A percentile compares a stretch with the other conserved stretches of the same genome.
These are phyloP conservation scores for Lentinula guzmanii DNA, from an alignment of 768 basidiomycete species.

Conservation along the genomic window DNA sequence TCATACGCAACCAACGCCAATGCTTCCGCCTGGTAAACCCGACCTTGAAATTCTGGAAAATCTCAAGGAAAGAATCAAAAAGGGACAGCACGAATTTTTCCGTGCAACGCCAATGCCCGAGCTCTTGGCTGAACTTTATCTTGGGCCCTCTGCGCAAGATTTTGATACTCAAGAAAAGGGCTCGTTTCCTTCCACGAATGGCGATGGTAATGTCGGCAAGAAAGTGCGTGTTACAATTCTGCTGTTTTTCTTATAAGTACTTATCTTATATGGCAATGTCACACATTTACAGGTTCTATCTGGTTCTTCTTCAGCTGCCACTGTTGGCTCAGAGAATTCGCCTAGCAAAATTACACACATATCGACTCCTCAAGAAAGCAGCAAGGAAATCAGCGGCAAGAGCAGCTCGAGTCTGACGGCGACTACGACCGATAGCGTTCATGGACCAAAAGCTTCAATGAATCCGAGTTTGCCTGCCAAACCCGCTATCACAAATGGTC, in stretches of 20 bases:
- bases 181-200: background rate
- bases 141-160: constrained; percentile 36
- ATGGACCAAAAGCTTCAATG: background rate
- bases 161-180: constrained; percentile 3
- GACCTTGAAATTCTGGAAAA: constrained; percentile 74
- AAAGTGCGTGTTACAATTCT: constrained; percentile 7
- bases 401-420: background rate
- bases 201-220: constrained; percentile 12
- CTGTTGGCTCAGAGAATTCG: background rate
- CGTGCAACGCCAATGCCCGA: constrained; percentile 60
- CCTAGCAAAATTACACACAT: background rate
- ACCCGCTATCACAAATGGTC: background rate
- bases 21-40: constrained; percentile 46
- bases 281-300: background rate
- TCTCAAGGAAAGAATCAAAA: constrained; percentile 68
- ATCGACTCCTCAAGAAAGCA: background rate
- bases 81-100: constrained; percentile 67
- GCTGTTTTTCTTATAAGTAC: background rate
- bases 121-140: constrained; percentile 57
- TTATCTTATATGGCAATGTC: background rate
- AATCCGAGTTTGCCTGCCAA: constrained; percentile 4
- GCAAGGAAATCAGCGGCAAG: constrained; percentile 3
- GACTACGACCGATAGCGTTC: background rate
- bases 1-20: background rate
- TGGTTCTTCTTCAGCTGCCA: background rate